Evolutionary conservation across 169 alveolate species (phyloP).

Genomic region (Eimeria maxima): DNA sequence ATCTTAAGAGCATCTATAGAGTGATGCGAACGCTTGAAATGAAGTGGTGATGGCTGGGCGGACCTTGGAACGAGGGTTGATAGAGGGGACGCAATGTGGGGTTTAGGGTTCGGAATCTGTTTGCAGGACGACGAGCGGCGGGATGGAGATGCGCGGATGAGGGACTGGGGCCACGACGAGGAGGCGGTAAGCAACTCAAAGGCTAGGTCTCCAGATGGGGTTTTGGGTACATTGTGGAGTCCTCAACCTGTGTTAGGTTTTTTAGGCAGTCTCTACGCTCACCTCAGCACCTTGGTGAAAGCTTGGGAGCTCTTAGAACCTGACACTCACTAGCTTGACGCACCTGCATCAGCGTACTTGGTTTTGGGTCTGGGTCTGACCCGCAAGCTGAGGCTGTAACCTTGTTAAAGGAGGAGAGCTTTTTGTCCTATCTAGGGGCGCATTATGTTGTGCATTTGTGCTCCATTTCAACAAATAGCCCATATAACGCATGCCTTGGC

Average conservation of each 20-base stretch:
- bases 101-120: constrained; percentile 1
- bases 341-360: background rate
- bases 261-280: background rate
- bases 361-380: background rate
- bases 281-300: too few relatives aligned
- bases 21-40: background rate
- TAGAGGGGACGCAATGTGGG: background rate
- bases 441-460: background rate
- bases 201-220: background rate
- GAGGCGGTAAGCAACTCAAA: constrained; percentile 29
- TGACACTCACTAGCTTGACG: too few relatives aligned
- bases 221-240: background rate
- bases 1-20: background rate
- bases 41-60: background rate
- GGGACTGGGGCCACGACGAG: constrained; percentile 76
- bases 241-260: background rate
- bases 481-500: background rate
- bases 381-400: background rate
- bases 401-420: background rate
- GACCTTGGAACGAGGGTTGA: background rate
- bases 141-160: constrained; percentile 56
- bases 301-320: too few relatives aligned
- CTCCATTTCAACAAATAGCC: background rate
- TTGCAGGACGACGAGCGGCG: constrained; percentile 71
- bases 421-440: background rate